These are phyloP conservation scores for Teunomyces kruisii DNA, from an alignment of 805 yeast genomes.

Conservation along the genomic window DNA sequence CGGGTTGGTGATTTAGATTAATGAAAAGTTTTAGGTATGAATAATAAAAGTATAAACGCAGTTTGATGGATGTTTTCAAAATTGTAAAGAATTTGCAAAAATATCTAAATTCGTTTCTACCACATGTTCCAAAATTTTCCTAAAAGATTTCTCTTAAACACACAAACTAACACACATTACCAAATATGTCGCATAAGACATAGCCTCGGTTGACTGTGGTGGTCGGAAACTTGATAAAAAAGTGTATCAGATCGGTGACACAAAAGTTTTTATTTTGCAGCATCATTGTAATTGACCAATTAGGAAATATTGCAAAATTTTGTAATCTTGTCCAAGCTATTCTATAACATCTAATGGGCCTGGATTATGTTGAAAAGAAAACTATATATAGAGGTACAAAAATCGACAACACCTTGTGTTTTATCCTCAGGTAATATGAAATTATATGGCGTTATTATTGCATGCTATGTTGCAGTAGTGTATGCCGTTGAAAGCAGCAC, in stretches of 20 bases:
- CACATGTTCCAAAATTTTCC: neutral
- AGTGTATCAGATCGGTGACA: neutral
- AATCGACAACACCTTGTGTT: neutral
- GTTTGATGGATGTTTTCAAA: neutral
- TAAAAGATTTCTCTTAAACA: no score
- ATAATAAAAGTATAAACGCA: neutral
- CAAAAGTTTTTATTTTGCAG: constrained; percentile 1
- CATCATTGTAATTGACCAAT: neutral
- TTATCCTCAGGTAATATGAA: neutral
- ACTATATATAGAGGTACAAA: neutral
- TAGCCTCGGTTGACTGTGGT: neutral
- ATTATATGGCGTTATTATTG: neutral
- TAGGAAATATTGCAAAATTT: constrained; percentile 2
- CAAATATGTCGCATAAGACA: neutral
- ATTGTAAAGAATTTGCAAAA: neutral
- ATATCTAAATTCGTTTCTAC: neutral
- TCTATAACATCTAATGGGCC: no score
- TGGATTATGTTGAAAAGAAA: no score
- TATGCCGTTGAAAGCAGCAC: neutral
- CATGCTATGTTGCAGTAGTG: neutral
- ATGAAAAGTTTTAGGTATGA: neutral
- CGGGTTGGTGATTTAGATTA: constrained; percentile 49
- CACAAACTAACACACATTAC: neutral
- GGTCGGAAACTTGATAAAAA: neutral
- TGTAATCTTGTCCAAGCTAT: neutral